A percentile compares a stretch with the other conserved stretches of the same genome.
Evolutionary conservation across 2,329 filamentous ascomycete species (phyloP).

Genomic region (Coniella vitis): DNA sequence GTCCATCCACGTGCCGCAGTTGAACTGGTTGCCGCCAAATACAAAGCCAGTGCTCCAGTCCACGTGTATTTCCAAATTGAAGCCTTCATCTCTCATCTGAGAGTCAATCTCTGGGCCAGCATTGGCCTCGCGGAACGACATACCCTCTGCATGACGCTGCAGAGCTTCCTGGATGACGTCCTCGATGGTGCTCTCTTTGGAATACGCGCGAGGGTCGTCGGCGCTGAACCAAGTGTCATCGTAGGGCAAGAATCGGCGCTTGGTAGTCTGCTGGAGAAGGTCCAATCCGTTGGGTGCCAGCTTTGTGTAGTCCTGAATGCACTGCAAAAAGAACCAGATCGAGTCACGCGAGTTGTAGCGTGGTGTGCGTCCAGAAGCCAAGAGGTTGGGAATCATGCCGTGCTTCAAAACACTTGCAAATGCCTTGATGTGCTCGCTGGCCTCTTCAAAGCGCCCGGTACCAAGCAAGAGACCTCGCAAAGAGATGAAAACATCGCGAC

Average conservation of each 20-base stretch:
- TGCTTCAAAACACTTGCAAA: conserved; percentile 97
- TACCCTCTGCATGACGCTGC: conserved; percentile 81
- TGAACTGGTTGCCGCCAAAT: conserved; percentile 87
- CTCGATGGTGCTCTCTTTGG: conserved; percentile 71
- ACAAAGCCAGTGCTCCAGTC: conserved; percentile 90
- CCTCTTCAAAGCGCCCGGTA: conserved; percentile 81
- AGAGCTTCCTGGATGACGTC: conserved; percentile 91
- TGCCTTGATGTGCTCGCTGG: conserved; percentile 86
- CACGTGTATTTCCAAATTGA: conserved; percentile 83
- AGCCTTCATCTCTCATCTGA: conserved; percentile 89
- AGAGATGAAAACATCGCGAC: conserved; percentile 94
- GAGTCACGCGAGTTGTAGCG: conserved; percentile 96
- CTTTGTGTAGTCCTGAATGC: conserved; percentile 85
- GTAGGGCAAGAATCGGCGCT: conserved; percentile 84
- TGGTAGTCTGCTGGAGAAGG: conserved; percentile 69
- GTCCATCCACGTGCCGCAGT: conserved; percentile 99
- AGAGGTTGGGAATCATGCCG: conserved; percentile 93
- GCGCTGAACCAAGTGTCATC: conserved; percentile 90
- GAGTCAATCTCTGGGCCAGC: conserved; percentile 81
- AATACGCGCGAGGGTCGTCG: conserved; percentile 80
- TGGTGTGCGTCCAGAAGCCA: conserved; percentile 77
- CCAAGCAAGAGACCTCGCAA: conserved; percentile 86
- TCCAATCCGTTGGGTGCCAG: conserved; percentile 71
- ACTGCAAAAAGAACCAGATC: conserved; percentile 95
- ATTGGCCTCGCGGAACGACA: conserved; percentile 92